phyloP scores from a whole-genome alignment of 1,284 basidiomycete genomes.

The Chalciporus piperatoides region DNA sequence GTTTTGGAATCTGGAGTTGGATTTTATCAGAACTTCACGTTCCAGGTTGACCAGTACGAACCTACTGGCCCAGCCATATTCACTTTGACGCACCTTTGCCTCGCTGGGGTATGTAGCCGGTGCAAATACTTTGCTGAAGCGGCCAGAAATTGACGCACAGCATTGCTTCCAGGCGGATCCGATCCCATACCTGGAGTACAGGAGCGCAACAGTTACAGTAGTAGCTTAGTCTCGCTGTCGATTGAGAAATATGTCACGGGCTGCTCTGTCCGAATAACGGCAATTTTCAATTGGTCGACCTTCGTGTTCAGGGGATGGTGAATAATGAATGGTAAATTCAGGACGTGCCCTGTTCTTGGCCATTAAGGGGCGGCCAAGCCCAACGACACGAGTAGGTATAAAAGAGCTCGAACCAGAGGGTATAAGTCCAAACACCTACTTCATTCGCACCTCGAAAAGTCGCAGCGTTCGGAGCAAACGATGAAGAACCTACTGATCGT shows the following conservation, averaged over 20 bases:
- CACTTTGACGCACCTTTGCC: constrained; percentile 18
- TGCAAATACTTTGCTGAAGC: neutral
- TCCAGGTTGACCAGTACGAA: constrained; percentile 15
- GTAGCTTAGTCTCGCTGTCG: neutral
- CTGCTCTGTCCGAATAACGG: too few relatives aligned
- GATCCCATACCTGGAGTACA: constrained; percentile 21
- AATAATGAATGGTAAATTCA: too few relatives aligned
- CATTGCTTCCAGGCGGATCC: constrained; percentile 4
- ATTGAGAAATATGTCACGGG: neutral
- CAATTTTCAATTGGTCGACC: neutral
- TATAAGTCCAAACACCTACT: neutral
- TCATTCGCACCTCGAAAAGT: neutral
- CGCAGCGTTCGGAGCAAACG: neutral
- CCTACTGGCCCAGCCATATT: constrained; percentile 18
- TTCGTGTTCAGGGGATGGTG: neutral
- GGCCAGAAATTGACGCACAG: neutral
- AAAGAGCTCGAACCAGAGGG: neutral
- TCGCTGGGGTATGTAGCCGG: constrained; percentile 13
- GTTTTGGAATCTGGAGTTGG: constrained; percentile 4
- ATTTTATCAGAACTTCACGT: constrained; percentile 25
- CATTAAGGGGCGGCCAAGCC: constrained; percentile 1
- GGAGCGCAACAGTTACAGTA: constrained; percentile 17
- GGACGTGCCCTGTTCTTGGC: neutral
- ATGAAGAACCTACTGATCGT: neutral
- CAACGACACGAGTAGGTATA: neutral